Conservation (phyloP, 2,329 filamentous ascomycete genomes). For the Neopestalotiopsis sp. region DNA sequence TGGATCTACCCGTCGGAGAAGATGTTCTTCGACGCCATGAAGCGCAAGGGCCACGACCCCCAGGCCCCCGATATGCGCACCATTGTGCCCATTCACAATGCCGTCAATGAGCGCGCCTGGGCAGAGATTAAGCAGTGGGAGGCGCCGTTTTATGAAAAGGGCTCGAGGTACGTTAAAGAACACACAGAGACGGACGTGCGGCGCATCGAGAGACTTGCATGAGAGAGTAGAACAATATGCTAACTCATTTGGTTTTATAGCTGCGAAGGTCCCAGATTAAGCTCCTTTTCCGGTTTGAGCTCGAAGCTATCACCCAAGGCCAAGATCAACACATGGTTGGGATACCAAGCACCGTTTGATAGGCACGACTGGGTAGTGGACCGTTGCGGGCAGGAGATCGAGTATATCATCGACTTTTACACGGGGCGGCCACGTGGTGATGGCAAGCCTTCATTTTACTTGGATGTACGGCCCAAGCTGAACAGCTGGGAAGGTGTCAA, state of each 20-base stretch:
- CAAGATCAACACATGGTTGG: conserved; percentile 79
- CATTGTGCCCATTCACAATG: conserved; percentile 97
- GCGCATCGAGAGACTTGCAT: neutral
- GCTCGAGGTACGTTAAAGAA: conserved; percentile 65
- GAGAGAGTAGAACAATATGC: neutral
- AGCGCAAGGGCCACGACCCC: conserved; percentile 82
- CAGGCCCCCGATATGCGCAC: conserved; percentile 80
- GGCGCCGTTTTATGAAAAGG: conserved; percentile 65
- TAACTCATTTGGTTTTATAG: conserved; percentile 32
- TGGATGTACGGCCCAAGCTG: conserved; percentile 72
- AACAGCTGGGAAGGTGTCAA: conserved; percentile 72
- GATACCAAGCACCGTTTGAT: conserved; percentile 93
- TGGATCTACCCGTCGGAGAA: conserved; percentile 98
- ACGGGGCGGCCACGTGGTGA: conserved; percentile 63
- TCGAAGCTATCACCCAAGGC: conserved; percentile 79
- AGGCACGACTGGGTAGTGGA: conserved; percentile 98
- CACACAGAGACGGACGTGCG: neutral
- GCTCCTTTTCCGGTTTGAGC: conserved; percentile 80
- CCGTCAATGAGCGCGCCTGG: conserved; percentile 97
- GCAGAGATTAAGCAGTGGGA: conserved; percentile 92
- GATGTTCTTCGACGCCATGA: conserved; percentile 98
- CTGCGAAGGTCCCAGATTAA: conserved; percentile 80
- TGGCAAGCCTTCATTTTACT: conserved; percentile 64
- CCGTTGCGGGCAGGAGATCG: conserved; percentile 81
- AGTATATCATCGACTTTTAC: conserved; percentile 99